Evolutionary conservation across 192 early-diverging fungal species (phyloP).

Genomic region (Podila horticola): DNA sequence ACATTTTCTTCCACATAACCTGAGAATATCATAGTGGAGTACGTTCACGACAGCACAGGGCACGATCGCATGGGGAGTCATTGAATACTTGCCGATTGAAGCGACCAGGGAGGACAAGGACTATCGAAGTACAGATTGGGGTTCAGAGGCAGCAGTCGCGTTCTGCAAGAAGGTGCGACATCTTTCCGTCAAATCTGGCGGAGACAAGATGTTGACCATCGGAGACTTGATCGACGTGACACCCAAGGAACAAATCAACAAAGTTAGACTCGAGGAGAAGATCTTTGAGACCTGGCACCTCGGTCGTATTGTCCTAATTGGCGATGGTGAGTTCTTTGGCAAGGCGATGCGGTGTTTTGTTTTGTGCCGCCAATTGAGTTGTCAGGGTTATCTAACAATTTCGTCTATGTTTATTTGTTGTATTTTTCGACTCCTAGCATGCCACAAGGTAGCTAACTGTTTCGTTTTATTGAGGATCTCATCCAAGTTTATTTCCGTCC

Average conservation of each 20-base stretch:
- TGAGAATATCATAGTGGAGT: not conserved
- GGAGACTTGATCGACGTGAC: constrained; percentile 29
- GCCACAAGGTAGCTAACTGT: constrained; percentile 5
- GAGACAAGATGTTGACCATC: constrained; percentile 3
- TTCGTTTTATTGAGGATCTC: not conserved
- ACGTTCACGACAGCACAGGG: constrained; percentile 6
- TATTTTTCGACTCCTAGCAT: constrained; percentile 3
- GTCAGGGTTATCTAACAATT: not conserved
- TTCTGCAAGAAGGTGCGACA: constrained; percentile 3
- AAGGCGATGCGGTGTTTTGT: not conserved
- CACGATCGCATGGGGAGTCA: constrained; percentile 12
- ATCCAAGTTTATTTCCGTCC: not conserved
- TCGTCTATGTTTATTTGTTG: not conserved
- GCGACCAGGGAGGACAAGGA: constrained; percentile 11
- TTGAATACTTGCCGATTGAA: constrained; percentile 12
- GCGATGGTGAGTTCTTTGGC: constrained; percentile 21
- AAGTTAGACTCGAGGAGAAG: constrained; percentile 23
- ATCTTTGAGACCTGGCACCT: constrained; percentile 23
- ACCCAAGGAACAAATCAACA: constrained; percentile 13
- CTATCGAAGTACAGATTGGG: constrained; percentile 11
- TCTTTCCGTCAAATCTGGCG: not conserved
- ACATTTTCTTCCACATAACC: not conserved
- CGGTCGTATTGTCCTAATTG: constrained; percentile 19
- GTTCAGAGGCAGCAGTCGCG: not conserved
- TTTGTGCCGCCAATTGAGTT: not conserved